Evolutionary conservation across 2,329 filamentous ascomycete genomes (phyloP).

Genomic region (Aspergillus unguis): DNA sequence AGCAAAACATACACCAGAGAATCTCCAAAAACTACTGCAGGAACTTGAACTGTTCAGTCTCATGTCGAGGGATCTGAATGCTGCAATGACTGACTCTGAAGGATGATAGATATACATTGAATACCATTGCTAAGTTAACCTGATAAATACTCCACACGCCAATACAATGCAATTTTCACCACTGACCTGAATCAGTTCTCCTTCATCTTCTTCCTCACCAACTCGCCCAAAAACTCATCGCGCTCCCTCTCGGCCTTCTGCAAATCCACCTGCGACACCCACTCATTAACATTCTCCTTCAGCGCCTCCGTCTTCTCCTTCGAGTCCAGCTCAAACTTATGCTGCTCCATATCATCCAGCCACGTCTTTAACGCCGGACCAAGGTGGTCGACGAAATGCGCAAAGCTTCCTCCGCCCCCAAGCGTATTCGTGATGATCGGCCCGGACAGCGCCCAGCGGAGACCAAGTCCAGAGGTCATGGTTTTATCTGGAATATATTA

Average conservation of each 20-base stretch:
- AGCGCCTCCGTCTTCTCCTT: neutral
- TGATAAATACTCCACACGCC: too few species aligned
- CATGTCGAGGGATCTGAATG: too few species aligned
- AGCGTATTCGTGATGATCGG: conserved; percentile 23
- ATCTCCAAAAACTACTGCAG: too few species aligned
- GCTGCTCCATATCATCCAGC: neutral
- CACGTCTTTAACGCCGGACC: neutral
- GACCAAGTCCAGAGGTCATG: neutral
- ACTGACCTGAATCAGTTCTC: too few species aligned
- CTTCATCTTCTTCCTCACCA: neutral
- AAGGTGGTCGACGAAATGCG: conserved; percentile 23
- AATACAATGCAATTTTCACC: too few species aligned
- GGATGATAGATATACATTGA: too few species aligned
- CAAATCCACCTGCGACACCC: neutral
- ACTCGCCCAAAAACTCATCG: neutral
- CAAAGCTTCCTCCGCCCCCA: conserved; percentile 37
- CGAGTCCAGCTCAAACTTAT: neutral
- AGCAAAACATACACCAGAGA: too few species aligned
- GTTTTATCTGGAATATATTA: neutral
- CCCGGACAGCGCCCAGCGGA: conserved; percentile 42
- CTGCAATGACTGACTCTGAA: too few species aligned
- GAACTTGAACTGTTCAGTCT: too few species aligned
- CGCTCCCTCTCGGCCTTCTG: neutral
- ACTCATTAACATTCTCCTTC: neutral
- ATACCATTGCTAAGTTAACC: too few species aligned